Conservation (phyloP, 352 stramenopile genomes). For the Phytophthora constricta region DNA sequence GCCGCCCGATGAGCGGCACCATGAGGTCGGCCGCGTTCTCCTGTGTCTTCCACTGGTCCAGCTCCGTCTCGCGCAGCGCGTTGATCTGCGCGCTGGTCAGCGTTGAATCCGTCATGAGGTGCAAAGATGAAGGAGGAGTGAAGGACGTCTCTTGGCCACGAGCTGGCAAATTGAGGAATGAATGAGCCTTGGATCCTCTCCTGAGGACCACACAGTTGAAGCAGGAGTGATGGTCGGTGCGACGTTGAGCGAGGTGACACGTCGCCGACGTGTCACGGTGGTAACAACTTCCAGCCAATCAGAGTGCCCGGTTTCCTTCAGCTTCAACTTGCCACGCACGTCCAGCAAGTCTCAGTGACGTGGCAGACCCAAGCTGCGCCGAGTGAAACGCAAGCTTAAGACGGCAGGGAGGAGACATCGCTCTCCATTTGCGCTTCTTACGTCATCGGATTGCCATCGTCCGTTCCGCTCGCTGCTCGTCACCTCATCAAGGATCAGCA, state of each 20-base stretch:
- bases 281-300: no score
- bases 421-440: not conserved
- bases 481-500: no score
- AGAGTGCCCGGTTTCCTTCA: not conserved
- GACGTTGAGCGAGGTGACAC: no score
- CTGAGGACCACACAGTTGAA: no score
- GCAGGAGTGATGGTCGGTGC: no score
- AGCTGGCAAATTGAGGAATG: slow-evolving; percentile 31
- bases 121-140: not conserved
- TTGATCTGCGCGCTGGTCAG: slow-evolving; percentile 58
- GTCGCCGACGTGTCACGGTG: no score
- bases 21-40: slow-evolving; percentile 86
- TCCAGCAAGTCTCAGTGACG: not conserved
- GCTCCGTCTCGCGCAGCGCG: slow-evolving; percentile 61
- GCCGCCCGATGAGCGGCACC: slow-evolving; percentile 81
- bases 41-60: slow-evolving; percentile 80
- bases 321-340: not conserved
- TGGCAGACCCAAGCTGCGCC: not conserved
- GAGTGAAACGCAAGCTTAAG: slow-evolving; percentile 14
- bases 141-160: slow-evolving; percentile 18
- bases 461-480: no score
- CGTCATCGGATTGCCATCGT: slow-evolving; percentile 2
- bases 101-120: slow-evolving; percentile 42
- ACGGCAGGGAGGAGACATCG: not conserved
- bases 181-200: not conserved